phyloP scores from a whole-genome alignment of 495 filamentous ascomycete genomes.

The Pyrenula massariospora region DNA sequence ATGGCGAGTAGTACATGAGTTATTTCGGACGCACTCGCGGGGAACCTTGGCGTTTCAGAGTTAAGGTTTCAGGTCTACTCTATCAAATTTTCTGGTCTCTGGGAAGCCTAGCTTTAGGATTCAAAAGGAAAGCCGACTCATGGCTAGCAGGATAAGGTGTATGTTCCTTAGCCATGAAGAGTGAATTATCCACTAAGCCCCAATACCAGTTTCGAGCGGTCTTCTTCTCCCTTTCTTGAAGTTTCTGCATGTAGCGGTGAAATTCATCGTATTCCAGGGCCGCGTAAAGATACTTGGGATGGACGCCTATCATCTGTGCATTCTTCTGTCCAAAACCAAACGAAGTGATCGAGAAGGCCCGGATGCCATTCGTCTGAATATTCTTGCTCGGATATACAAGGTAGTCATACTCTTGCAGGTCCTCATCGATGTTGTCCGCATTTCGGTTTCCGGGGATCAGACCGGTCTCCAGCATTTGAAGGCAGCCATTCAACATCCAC shows the following conservation, averaged over 20 bases:
- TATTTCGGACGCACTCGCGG: too few relatives aligned
- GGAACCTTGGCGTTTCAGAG: too few relatives aligned
- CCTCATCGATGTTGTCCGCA: slow-evolving; percentile 12
- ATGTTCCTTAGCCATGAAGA: not conserved
- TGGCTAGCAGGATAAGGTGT: not conserved
- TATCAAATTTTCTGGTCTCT: not conserved
- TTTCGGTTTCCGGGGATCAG: slow-evolving; percentile 14
- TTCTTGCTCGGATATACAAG: slow-evolving; percentile 5
- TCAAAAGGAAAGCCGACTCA: not conserved
- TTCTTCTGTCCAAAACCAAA: slow-evolving; percentile 19
- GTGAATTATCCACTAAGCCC: not conserved
- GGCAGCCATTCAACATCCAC: slow-evolving; percentile 15
- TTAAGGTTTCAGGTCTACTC: too few relatives aligned
- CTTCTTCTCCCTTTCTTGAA: not conserved
- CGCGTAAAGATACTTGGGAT: slow-evolving; percentile 10
- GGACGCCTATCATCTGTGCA: slow-evolving; percentile 9
- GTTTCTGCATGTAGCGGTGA: not conserved
- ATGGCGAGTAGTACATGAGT: too few relatives aligned
- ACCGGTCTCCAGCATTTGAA: slow-evolving; percentile 11
- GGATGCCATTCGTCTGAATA: slow-evolving; percentile 3
- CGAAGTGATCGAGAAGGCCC: slow-evolving; percentile 14
- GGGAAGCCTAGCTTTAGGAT: not conserved
- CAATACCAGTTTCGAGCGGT: not conserved
- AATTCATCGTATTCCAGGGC: slow-evolving; percentile 4
- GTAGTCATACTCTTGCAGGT: slow-evolving; percentile 5